These are phyloP conservation scores for Pichia sp. DNA, from an alignment of 1,139 yeast species.

Conservation along the genomic window DNA sequence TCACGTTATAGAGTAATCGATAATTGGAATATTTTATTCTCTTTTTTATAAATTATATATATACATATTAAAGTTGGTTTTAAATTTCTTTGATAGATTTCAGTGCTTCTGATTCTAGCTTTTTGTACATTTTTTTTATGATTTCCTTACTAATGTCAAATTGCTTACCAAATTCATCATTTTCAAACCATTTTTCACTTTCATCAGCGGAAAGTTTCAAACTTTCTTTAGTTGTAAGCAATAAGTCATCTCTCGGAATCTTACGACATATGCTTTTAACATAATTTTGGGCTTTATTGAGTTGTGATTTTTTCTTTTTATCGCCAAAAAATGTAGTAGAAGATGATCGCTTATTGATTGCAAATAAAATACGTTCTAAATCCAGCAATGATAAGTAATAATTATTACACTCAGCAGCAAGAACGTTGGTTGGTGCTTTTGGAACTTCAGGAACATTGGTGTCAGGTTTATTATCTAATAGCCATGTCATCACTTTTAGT, in stretches of 20 bases:
- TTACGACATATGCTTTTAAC: constrained; percentile 2
- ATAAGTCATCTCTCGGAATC: constrained; percentile 5
- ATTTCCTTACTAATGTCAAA: constrained; percentile 13
- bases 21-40: no score
- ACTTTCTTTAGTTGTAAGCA: neutral
- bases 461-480: constrained; percentile 5
- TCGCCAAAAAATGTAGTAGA: constrained; percentile 5
- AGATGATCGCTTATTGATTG: constrained; percentile 7
- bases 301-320: constrained; percentile 1
- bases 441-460: constrained; percentile 5
- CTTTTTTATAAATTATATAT: no score
- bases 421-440: constrained; percentile 8
- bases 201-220: neutral
- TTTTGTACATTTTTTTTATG: constrained; percentile 11
- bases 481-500: constrained; percentile 10
- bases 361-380: constrained; percentile 14
- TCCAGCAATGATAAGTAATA: constrained; percentile 18
- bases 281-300: neutral
- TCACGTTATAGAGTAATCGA: no score
- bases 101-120: constrained; percentile 12
- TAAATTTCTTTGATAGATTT: constrained; percentile 14
- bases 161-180: constrained; percentile 15
- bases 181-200: constrained; percentile 14
- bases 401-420: constrained; percentile 17
- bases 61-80: neutral